A percentile compares a stretch with the other conserved stretches of the same genome.
phyloP scores from a whole-genome alignment of 345 rosid species.

The Eucalyptus caleyi region DNA sequence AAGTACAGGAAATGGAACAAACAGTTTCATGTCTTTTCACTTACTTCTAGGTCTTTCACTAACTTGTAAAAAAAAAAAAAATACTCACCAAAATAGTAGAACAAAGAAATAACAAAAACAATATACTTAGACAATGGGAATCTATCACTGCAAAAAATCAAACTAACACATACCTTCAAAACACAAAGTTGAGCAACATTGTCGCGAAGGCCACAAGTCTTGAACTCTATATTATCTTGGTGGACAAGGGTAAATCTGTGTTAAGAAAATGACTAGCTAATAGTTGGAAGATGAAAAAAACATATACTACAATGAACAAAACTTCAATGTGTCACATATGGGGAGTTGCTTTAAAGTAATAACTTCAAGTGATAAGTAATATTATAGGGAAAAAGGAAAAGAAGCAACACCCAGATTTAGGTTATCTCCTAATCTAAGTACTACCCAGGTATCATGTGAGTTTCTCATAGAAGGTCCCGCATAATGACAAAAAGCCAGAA shows the following conservation, averaged over 20 bases:
- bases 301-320: not conserved
- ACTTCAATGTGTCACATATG: not conserved
- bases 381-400: not conserved
- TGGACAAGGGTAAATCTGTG: conserved; percentile 71
- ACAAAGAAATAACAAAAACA: not conserved
- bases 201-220: conserved; percentile 68
- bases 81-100: not conserved
- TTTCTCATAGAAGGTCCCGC: not conserved
- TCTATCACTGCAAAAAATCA: not conserved
- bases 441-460: not conserved
- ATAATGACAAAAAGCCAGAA: not conserved
- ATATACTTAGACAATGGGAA: not conserved
- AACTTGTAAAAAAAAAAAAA: not conserved
- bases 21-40: not conserved
- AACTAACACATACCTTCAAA: conserved; percentile 45
- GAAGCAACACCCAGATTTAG: not conserved
- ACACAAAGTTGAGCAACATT: conserved; percentile 95
- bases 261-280: conserved; percentile 18
- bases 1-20: not conserved
- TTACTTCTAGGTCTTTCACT: not conserved
- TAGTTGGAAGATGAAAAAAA: not conserved
- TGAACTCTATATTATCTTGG: conserved; percentile 78
- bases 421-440: not conserved
- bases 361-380: not conserved
- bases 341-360: not conserved